A percentile compares a stretch with the other conserved stretches of the same genome.
These are phyloP conservation scores for Fistulinella cinereoalba DNA, from an alignment of 1,284 basidiomycete species.

Conservation along the genomic window DNA sequence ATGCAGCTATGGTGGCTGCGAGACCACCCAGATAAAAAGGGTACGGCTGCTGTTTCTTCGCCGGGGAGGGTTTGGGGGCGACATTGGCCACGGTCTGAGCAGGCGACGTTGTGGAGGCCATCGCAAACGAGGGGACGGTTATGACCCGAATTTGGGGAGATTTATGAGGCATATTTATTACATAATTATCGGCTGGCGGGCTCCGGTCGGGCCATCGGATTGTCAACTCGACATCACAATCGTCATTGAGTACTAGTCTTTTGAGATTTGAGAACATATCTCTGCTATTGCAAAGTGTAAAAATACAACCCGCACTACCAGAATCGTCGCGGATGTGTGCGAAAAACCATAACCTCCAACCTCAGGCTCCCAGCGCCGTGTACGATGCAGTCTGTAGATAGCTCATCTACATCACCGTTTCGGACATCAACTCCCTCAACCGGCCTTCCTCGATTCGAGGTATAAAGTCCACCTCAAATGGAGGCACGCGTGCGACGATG, in stretches of 20 bases:
- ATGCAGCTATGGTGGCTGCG: constrained; percentile 33
- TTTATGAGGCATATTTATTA: constrained; percentile 20
- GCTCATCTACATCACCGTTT: too few relatives aligned
- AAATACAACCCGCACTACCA: too few relatives aligned
- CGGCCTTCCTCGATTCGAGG: constrained; percentile 9
- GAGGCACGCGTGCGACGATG: constrained; percentile 7
- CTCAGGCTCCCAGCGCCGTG: too few relatives aligned
- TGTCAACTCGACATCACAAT: too few relatives aligned
- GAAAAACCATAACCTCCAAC: too few relatives aligned
- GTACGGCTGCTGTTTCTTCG: constrained; percentile 43
- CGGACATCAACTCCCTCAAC: constrained; percentile 11
- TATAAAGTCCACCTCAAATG: constrained; percentile 17
- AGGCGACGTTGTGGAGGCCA: constrained; percentile 16
- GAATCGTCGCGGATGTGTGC: too few relatives aligned
- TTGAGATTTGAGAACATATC: too few relatives aligned
- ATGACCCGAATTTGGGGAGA: constrained; percentile 2
- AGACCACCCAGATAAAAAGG: constrained; percentile 51
- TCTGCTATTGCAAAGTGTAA: too few relatives aligned
- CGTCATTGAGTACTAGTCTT: too few relatives aligned
- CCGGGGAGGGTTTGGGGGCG: not conserved
- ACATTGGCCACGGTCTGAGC: constrained; percentile 13
- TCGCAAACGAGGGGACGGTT: constrained; percentile 11
- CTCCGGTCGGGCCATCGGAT: too few relatives aligned
- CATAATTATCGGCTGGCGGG: too few relatives aligned
- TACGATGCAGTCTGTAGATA: too few relatives aligned